These are phyloP conservation scores for Rubus idaeus DNA, from an alignment of 306 rosid species.

Conservation along the genomic window DNA sequence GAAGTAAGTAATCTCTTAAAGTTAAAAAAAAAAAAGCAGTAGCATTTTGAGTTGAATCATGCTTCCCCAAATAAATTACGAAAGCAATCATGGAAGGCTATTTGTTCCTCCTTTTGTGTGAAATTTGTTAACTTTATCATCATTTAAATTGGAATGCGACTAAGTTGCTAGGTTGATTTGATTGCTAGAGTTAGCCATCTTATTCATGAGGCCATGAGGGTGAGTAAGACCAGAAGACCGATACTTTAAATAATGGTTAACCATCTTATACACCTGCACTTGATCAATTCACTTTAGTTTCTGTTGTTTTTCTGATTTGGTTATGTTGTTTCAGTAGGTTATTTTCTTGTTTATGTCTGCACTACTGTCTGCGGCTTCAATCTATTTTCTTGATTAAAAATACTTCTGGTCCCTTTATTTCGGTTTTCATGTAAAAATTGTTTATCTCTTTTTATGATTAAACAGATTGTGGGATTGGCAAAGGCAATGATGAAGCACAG, in stretches of 20 bases:
- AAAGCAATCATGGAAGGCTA: background rate
- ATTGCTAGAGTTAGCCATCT: background rate
- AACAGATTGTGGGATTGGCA: conserved; percentile 86
- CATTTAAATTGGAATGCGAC: background rate
- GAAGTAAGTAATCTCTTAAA: conserved; percentile 47
- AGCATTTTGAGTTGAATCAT: background rate
- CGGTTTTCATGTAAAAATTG: background rate
- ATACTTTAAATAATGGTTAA: too few species aligned
- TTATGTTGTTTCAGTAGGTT: background rate
- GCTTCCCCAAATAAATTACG: background rate
- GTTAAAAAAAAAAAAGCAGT: background rate
- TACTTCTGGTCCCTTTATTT: background rate
- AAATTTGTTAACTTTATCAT: background rate
- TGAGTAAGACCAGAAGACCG: too few species aligned
- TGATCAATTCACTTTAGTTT: background rate
- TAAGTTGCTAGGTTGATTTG: background rate
- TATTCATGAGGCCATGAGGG: too few species aligned
- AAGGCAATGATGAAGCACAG: conserved; percentile 80
- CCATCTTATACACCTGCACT: too few species aligned
- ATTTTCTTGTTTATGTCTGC: background rate
- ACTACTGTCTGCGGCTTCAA: background rate
- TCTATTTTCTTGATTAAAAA: background rate
- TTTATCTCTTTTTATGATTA: conserved; percentile 13
- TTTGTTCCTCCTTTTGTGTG: background rate
- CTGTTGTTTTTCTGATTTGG: background rate